Percentiles rank a stretch among this genome's conserved stretches.
Conservation (phyloP, 1,139 yeast genomes). For the Kodamaea fungicola region DNA sequence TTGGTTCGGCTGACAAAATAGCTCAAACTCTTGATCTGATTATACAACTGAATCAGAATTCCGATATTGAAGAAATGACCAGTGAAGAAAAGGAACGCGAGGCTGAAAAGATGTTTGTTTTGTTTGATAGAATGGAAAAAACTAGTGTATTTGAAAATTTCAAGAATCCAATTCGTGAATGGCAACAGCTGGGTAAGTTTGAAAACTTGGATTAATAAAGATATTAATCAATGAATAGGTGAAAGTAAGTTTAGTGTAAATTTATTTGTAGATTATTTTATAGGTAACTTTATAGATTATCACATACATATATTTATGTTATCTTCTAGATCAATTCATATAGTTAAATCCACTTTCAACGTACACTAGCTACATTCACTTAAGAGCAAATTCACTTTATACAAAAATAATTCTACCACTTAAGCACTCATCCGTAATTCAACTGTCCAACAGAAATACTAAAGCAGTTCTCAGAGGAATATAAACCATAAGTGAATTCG, state of each 20-base stretch:
- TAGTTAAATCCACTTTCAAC: too few relatives aligned
- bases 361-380: too few relatives aligned
- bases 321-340: too few relatives aligned
- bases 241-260: not conserved
- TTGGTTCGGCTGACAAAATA: slow-evolving; percentile 8
- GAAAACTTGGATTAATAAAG: slow-evolving; percentile 15
- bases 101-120: slow-evolving; percentile 47
- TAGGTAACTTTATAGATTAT: too few relatives aligned
- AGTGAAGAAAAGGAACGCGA: slow-evolving; percentile 53
- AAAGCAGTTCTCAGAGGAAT: slow-evolving; percentile 81
- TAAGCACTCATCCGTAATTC: too few relatives aligned
- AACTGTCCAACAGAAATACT: slow-evolving; percentile 40
- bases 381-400: too few relatives aligned
- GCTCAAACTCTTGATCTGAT: slow-evolving; percentile 9
- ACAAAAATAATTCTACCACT: too few relatives aligned
- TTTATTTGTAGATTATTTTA: too few relatives aligned
- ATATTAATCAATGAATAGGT: slow-evolving; percentile 1
- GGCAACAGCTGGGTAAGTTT: slow-evolving; percentile 34
- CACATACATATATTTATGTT: too few relatives aligned
- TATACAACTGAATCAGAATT: slow-evolving; percentile 1
- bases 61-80: slow-evolving; percentile 23
- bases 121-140: slow-evolving; percentile 48
- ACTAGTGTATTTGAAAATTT: slow-evolving; percentile 43
- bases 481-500: slow-evolving; percentile 75
- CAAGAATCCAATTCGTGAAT: slow-evolving; percentile 38